Evolutionary conservation across 108 stramenopile genomes (phyloP), one percentile per base, ranked within the genome.

Genomic region (Phaeodactylum tricornutum): DNA sequence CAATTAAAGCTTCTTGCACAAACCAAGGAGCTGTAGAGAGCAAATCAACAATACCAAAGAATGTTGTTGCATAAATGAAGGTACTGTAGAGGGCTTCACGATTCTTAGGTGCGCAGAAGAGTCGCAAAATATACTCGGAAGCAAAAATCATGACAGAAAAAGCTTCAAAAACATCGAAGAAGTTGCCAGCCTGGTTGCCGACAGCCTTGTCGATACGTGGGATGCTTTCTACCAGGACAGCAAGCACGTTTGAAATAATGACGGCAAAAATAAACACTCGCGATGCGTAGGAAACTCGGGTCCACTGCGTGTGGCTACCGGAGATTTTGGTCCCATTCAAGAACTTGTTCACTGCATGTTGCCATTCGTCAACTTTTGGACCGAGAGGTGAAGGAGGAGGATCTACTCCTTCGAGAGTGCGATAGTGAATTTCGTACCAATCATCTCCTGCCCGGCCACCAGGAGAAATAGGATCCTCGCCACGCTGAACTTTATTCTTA

Each of bases 31-130:
- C 67, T 26, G 87, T 83, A 12, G 85, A 80, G 6, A 86, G 38
- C 4, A 94, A 46, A 50, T 94, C 93, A 27, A 92, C 87, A 34
- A 94, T 75, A n/a, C 93, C 93, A 50, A 87, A 92, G 59, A 94
- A 94, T 14, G 89, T 87, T 28, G 71, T 80, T 2, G 84, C 69
- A 46, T 92, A 94, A 1, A 69, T 61, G 62, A 39, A 75, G 22
- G 80, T 60, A 22, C 81, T 80, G 60, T 74, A 88, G 22, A 85
- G 53, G 11, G 87, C 84, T 38, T 89, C 75, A 14, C 82, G 64
- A 52, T 86, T 87, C 65, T 88, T 89, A 19, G 71, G 71, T 8
- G 93, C 93, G 43, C 81, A 84, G 56, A 91, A 84, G 15, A 92
- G 63, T 16, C 90, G 69, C 20, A 81, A 53, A n/a, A 53, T 22